Base-by-base conservation (phyloP, 768 basidiomycete species). In the Galerina marginata region DNA sequence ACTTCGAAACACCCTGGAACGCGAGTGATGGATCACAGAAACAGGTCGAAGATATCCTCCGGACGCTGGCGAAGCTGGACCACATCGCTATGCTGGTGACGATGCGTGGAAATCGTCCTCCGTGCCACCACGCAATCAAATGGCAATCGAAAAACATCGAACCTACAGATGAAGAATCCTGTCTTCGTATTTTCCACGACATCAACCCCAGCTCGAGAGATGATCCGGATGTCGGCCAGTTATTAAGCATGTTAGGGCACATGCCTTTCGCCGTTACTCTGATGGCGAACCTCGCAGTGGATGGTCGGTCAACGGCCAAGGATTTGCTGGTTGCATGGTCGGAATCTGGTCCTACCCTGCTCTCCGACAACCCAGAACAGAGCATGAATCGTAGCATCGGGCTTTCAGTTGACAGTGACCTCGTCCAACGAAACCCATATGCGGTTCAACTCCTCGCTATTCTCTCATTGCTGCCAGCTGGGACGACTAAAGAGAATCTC, bases 231-330 rank as follows among this genome's bases (percentile, higher is more conserved):
- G 58, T 75, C 6, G 64, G 44, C 23, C 16, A 65, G 44, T 46
- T 40, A 9, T 62, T 75, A 1, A 56, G 76, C 37, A 43, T 59
- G 6, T 45, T 78, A 23, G 74, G 67, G 15, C 54, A 67, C 56
- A 65, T 76, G 54, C 76, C 77, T 29, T 60, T 73, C 42, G 76
- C 75, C 6, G 64, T 79, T 23, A 72, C 67, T 20, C 65, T 79
- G 7, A 67, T 77, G 66, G 77, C 77, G n/a, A n/a, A 6, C 66
- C 56, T 61, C 5, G 63, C 50, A 25, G 25, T 38, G 37, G 51
- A 54, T 15, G 48, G 33, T 4, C 38, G 37, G 2, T 47, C 56
- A 9, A 42, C 58, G 10, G 59, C 63, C 9, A 42, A 52, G 54
- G 52, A 59, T 14, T 43, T 64, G 54, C 52, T 62, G 42, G 55